Conservation (phyloP, 2,329 filamentous ascomycete species). For the Penicillium sclerotiorum region DNA sequence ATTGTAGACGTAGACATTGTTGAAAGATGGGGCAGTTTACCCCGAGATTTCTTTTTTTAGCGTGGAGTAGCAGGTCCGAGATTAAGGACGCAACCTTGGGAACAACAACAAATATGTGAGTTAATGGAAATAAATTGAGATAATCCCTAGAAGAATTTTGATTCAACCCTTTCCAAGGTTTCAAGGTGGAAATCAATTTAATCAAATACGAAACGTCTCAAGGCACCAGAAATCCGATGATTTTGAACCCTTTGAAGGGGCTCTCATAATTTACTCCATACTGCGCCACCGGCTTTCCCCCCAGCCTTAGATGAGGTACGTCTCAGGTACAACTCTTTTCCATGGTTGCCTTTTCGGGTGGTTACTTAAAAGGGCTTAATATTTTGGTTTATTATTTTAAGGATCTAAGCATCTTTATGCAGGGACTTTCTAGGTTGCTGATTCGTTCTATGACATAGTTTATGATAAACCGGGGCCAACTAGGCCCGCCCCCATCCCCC, state of each 20-base stretch:
- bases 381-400: conserved; percentile 6
- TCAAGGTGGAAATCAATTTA: not conserved
- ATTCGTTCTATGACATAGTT: no score
- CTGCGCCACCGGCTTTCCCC: conserved; percentile 19
- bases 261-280: conserved; percentile 16
- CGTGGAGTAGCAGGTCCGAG: not conserved
- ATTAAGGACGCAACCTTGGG: not conserved
- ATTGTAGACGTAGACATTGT: conserved; percentile 29
- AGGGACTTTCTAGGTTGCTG: no score
- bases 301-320: conserved; percentile 9
- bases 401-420: no score
- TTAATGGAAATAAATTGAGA: no score
- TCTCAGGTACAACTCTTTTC: conserved; percentile 9
- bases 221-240: no score
- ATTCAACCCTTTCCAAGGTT: no score
- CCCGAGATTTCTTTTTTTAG: conserved; percentile 13
- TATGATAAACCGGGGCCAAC: no score
- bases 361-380: not conserved
- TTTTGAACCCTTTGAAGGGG: conserved; percentile 16
- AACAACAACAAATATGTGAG: not conserved
- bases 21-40: conserved; percentile 31
- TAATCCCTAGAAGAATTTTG: no score
- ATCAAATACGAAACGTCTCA: conserved; percentile 6
- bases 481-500: no score
- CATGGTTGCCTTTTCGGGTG: not conserved